These are phyloP conservation scores for Phytophthora foliorum DNA, from an alignment of 352 stramenopile species.

Conservation along the genomic window DNA sequence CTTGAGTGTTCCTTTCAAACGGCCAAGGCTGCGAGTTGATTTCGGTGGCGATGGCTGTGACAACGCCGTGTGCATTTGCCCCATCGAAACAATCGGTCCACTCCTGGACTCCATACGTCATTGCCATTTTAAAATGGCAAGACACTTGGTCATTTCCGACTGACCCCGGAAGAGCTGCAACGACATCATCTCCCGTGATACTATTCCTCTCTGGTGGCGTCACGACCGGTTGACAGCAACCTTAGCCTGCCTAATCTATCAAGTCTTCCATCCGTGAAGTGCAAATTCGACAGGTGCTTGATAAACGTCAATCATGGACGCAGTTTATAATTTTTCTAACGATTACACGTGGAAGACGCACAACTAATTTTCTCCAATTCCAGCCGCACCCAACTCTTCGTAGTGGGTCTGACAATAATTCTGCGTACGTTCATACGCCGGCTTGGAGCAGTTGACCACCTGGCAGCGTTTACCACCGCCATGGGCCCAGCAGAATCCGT, in stretches of 20 bases:
- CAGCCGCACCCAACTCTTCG: slow-evolving; percentile 20
- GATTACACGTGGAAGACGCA: slow-evolving; percentile 6
- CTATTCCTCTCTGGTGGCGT: too few species aligned
- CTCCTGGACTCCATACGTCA: too few species aligned
- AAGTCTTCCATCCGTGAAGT: too few species aligned
- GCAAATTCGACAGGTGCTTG: neutral
- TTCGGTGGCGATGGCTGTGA: neutral
- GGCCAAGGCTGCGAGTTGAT: neutral
- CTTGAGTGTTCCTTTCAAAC: neutral
- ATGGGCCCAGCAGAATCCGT: slow-evolving; percentile 51
- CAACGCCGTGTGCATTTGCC: neutral
- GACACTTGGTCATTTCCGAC: too few species aligned
- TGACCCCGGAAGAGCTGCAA: neutral
- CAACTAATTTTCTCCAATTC: slow-evolving; percentile 7
- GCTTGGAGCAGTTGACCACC: slow-evolving; percentile 43
- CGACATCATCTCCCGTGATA: too few species aligned
- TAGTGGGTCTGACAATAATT: slow-evolving; percentile 46
- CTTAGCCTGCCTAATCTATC: too few species aligned
- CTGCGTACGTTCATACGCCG: slow-evolving; percentile 49
- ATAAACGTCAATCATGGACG: slow-evolving; percentile 7
- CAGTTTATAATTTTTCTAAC: slow-evolving; percentile 25
- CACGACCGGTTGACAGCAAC: too few species aligned
- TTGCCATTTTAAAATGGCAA: too few species aligned
- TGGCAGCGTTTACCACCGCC: slow-evolving; percentile 50
- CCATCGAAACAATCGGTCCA: neutral